Evolutionary conservation across 1,284 basidiomycete genomes (phyloP).

Genomic region (Ustanciosporium gigantosporum): DNA sequence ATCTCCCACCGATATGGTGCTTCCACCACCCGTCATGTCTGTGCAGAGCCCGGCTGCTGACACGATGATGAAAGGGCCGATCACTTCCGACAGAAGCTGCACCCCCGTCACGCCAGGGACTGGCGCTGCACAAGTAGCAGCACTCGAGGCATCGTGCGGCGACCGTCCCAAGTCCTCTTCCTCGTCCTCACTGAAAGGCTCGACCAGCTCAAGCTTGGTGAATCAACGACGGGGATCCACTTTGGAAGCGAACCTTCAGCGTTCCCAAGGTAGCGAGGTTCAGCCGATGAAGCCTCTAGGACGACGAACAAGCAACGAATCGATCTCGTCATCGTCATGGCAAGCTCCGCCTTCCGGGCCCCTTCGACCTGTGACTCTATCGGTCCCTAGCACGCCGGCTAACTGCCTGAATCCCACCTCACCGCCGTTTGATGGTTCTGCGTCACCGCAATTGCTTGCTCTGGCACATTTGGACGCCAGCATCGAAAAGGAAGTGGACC

Average conservation of each 20-base stretch:
- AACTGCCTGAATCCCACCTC: no score
- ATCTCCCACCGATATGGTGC: conserved; percentile 27
- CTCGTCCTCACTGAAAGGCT: conserved; percentile 12
- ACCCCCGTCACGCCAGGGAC: conserved; percentile 26
- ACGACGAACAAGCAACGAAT: conserved; percentile 18
- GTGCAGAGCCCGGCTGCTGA: conserved; percentile 12
- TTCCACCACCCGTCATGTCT: conserved; percentile 35
- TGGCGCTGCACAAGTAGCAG: conserved; percentile 28
- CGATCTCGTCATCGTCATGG: conserved; percentile 37
- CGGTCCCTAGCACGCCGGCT: conserved; percentile 18
- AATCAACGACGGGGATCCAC: no score
- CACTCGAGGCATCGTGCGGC: conserved; percentile 29
- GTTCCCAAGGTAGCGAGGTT: no score
- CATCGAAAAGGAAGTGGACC: conserved; percentile 51
- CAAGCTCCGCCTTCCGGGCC: conserved; percentile 20
- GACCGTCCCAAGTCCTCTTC: conserved; percentile 20
- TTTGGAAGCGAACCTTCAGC: no score
- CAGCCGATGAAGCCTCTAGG: no score
- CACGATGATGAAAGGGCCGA: conserved; percentile 19
- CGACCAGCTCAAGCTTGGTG: conserved; percentile 8
- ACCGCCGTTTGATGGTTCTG: conserved; percentile 17
- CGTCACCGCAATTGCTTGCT: conserved; percentile 25
- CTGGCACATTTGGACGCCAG: conserved; percentile 34
- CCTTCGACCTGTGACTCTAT: conserved; percentile 11
- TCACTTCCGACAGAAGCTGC: conserved; percentile 22